Percentiles rank a stretch among this genome's conserved stretches.
Conservation (phyloP, 805 yeast species). For the Yamadazyma philogaea region DNA sequence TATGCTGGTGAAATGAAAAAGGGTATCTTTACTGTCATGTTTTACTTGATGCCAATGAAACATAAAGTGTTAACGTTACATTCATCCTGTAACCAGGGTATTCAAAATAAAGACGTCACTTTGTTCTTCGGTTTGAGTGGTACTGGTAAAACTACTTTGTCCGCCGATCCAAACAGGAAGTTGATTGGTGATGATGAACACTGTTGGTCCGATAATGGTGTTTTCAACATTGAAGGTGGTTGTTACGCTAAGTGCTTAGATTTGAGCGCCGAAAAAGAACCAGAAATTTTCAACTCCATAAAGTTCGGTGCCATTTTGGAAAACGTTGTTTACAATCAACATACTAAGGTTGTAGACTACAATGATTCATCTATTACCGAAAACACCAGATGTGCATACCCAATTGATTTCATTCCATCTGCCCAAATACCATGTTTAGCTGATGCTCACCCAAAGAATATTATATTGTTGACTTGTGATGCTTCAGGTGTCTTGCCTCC, state of each 20-base stretch:
- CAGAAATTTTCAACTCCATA: conserved; percentile 94
- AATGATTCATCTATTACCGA: conserved; percentile 80
- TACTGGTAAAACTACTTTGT: conserved; percentile 95
- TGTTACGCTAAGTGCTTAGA: conserved; percentile 98
- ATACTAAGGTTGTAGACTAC: conserved; percentile 81
- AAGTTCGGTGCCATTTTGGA: conserved; percentile 92
- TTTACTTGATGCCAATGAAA: conserved; percentile 95
- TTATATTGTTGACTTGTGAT: conserved; percentile 90
- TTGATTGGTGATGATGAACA: conserved; percentile 99
- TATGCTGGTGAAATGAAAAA: conserved; percentile 99
- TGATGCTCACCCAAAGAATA: conserved; percentile 86
- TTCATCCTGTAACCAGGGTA: conserved; percentile 93
- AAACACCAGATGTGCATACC: conserved; percentile 98
- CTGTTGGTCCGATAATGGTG: conserved; percentile 98
- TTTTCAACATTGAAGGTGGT: conserved; percentile 98
- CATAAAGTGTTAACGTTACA: conserved; percentile 90
- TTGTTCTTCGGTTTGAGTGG: conserved; percentile 96
- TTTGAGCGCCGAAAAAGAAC: conserved; percentile 87
- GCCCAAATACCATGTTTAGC: conserved; percentile 95
- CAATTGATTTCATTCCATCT: conserved; percentile 93
- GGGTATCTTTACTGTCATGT: conserved; percentile 98
- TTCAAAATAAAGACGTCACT: conserved; percentile 77
- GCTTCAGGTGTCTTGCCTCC: conserved; percentile 98
- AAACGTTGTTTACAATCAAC: conserved; percentile 82
- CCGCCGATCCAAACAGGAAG: conserved; percentile 92